phyloP scores from a whole-genome alignment of 192 early-diverging fungal genomes.

The Haplosporangium gracile region DNA sequence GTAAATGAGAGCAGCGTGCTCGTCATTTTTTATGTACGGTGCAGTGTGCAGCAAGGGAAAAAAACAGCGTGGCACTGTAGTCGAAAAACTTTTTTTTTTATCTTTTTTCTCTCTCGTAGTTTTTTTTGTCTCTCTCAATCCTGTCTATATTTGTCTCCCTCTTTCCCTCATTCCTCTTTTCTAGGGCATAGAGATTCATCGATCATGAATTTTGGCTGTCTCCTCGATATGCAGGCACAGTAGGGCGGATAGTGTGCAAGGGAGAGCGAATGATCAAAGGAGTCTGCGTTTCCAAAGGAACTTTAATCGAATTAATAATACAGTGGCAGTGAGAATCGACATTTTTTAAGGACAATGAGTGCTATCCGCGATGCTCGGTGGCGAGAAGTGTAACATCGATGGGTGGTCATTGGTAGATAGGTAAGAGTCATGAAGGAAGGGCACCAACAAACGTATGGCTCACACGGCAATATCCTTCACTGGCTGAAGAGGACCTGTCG shows the following conservation, averaged over 20 bases:
- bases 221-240: constrained; percentile 1
- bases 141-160: background rate
- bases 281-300: background rate
- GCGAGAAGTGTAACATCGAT: background rate
- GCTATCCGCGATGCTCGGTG: no score
- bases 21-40: background rate
- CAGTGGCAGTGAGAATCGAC: background rate
- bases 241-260: background rate
- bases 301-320: background rate
- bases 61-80: background rate
- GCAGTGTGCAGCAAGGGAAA: background rate
- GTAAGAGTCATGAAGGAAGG: background rate
- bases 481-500: background rate
- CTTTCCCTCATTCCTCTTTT: background rate
- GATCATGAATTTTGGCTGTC: background rate
- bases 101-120: background rate
- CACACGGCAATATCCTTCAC: background rate
- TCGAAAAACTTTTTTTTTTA: constrained; percentile 2
- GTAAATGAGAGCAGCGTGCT: background rate
- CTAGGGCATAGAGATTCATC: background rate
- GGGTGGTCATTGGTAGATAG: background rate
- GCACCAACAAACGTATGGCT: background rate
- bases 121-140: background rate
- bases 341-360: background rate
- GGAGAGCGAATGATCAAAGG: background rate